These are phyloP conservation scores for Volvariella volvacea DNA, from an alignment of 1,284 basidiomycete species.

Conservation along the genomic window DNA sequence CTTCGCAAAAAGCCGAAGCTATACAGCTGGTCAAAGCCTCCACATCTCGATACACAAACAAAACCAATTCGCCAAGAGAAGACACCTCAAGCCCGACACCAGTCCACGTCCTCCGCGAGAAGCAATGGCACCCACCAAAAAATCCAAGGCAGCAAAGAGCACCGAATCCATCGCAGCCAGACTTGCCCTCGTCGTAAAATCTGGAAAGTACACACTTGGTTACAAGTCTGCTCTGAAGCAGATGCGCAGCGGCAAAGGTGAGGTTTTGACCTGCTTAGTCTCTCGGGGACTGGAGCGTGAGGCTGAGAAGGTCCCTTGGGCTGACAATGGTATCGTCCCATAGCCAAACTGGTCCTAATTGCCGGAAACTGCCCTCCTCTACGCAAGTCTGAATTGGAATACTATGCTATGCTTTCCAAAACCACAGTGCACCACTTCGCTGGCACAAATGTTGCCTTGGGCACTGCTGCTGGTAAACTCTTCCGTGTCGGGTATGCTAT, in stretches of 20 bases:
- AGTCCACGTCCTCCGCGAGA: too few species aligned
- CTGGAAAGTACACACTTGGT: constrained; percentile 87
- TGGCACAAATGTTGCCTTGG: constrained; percentile 96
- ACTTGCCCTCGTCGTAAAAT: constrained; percentile 98
- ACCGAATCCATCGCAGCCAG: constrained; percentile 94
- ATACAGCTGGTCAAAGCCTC: too few species aligned
- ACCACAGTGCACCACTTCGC: constrained; percentile 96
- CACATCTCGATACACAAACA: too few species aligned
- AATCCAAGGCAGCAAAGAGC: constrained; percentile 87
- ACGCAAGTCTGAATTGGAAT: constrained; percentile 99
- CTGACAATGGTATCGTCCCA: constrained; percentile 34
- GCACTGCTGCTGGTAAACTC: constrained; percentile 98
- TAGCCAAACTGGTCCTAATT: constrained; percentile 98
- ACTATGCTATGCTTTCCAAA: constrained; percentile 99
- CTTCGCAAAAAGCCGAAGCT: too few species aligned
- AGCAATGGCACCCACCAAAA: constrained; percentile 89
- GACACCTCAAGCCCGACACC: too few species aligned
- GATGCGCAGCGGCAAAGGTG: constrained; percentile 97
- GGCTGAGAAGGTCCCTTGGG: constrained; percentile 94
- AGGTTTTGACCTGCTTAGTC: constrained; percentile 34
- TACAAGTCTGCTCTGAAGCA: constrained; percentile 98
- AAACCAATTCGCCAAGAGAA: too few species aligned
- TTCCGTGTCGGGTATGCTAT: constrained; percentile 92
- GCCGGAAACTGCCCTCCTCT: constrained; percentile 99
- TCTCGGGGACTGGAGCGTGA: constrained; percentile 87